Percentiles rank a stretch among this genome's conserved stretches.
These are phyloP conservation scores for Cytospora chrysosperma DNA, from an alignment of 2,329 filamentous ascomycete genomes.

Conservation along the genomic window DNA sequence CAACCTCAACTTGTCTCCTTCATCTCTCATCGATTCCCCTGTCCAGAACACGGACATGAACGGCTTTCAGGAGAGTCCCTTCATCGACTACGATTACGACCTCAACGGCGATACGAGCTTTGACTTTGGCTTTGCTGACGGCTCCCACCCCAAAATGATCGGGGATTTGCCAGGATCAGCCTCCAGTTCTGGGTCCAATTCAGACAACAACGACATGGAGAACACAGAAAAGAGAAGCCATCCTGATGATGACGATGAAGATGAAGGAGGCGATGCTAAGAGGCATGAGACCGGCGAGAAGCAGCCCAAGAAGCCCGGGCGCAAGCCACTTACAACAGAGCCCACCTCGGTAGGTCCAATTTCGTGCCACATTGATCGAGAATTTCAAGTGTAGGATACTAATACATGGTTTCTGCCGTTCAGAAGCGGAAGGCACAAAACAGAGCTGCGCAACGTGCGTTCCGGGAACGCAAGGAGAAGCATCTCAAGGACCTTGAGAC, in stretches of 20 bases:
- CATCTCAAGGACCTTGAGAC: slow-evolving; percentile 82
- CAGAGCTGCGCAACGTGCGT: slow-evolving; percentile 85
- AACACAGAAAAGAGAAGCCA: slow-evolving; percentile 75
- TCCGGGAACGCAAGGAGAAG: slow-evolving; percentile 92
- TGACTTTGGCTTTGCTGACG: slow-evolving; percentile 65
- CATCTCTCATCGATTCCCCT: slow-evolving; percentile 51
- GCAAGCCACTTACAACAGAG: slow-evolving; percentile 93
- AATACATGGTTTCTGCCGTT: slow-evolving; percentile 27
- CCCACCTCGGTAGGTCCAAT: slow-evolving; percentile 80
- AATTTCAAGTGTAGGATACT: slow-evolving; percentile 24
- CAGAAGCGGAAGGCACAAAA: slow-evolving; percentile 97
- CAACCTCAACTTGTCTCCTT: slow-evolving; percentile 45
- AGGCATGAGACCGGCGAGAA: slow-evolving; percentile 82
- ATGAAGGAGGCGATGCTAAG: slow-evolving; percentile 57
- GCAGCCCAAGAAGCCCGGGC: slow-evolving; percentile 88
- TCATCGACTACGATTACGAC: slow-evolving; percentile 77
- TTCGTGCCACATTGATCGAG: slow-evolving; percentile 3
- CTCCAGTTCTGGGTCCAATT: slow-evolving; percentile 42
- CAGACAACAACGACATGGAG: slow-evolving; percentile 61
- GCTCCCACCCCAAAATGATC: slow-evolving; percentile 66
- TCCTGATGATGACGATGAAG: slow-evolving; percentile 68
- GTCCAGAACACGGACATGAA: slow-evolving; percentile 45
- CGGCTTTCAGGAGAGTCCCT: slow-evolving; percentile 73
- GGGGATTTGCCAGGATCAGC: slow-evolving; percentile 65
- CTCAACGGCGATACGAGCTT: slow-evolving; percentile 73